Percentiles rank a stretch among this genome's conserved stretches.
Evolutionary conservation across 208 protist species (phyloP).

Genomic region (Endotrypanum monterogeii): DNA sequence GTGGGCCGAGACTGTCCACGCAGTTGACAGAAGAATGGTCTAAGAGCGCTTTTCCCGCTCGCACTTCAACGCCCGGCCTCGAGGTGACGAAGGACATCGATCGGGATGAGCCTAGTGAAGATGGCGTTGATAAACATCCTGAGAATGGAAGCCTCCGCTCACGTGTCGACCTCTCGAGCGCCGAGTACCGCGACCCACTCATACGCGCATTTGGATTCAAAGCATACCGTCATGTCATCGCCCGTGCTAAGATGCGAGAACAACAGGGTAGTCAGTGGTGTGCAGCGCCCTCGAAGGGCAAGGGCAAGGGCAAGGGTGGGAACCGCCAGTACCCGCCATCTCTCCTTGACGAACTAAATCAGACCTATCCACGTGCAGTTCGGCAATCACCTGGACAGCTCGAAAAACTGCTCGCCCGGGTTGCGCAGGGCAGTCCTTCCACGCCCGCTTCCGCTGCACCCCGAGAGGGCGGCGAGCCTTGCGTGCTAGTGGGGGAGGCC

Average conservation of each 20-base stretch:
- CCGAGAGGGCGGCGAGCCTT: conserved; percentile 5
- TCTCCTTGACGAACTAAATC: background rate
- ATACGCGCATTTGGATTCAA: conserved; percentile 34
- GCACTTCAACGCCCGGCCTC: no score
- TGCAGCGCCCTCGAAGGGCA: conserved; percentile 15
- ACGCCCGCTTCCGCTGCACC: background rate
- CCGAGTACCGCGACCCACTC: conserved; percentile 15
- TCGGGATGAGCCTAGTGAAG: background rate
- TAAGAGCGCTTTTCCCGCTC: background rate
- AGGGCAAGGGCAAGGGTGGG: conserved; percentile 33
- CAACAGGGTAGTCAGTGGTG: background rate
- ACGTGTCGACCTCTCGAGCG: background rate
- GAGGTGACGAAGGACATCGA: background rate
- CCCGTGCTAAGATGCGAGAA: background rate
- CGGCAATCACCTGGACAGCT: conserved; percentile 27
- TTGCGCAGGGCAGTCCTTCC: conserved; percentile 28
- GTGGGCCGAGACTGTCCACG: conserved; percentile 1
- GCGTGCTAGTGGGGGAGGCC: conserved; percentile 56
- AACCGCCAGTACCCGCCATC: background rate
- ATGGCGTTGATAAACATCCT: background rate
- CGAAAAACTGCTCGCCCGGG: conserved; percentile 38
- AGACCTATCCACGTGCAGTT: conserved; percentile 8
- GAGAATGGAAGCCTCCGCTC: no score
- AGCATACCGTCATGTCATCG: conserved; percentile 20
- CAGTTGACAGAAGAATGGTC: conserved; percentile 11